Evolutionary conservation across 768 basidiomycete genomes (phyloP), one percentile per base, ranked within the genome.

Genomic region (Auriculariales sp.): DNA sequence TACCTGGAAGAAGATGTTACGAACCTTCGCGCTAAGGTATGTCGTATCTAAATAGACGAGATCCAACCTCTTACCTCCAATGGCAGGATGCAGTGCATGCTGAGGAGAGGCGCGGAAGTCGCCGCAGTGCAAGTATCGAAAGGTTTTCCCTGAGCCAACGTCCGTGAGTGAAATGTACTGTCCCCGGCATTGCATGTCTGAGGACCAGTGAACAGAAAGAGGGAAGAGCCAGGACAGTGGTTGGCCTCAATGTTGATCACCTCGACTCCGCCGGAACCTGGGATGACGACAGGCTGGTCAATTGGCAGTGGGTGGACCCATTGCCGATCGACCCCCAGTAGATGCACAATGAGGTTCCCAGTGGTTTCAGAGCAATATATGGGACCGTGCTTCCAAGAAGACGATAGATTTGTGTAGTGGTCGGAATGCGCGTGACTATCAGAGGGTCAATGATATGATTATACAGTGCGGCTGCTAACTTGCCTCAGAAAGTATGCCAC

Each of bases 211-310:
- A 92, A 98, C 29, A 94, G 71, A 65, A 97, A 98, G 24, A 99
- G 69, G 52, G 81, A 89, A 2, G 92, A 95, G 3, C 95, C 95
- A 4, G 95, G 95, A 63, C 94, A 97, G 60, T 98, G 95, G 62
- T 99, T 98, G 9, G 94, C 95, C 58, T 95, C 89, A n/a, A 99
- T 90, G 33, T 93, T 76, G 2, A 91, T 97, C 3, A 97, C 93
- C 31, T 67, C 70, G 30, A 97, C 88, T 2, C 92, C 92, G 25
- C 79, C 78, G 0, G 90, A 89, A 55, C 86, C 66, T 1, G 94
- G 89, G 49, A 95, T 72, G 29, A 77, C 61, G 0, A 78, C 81
- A 0, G 89, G 74, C 0, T 68, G 68, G 62, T 95, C 77, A 74
- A 91, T 77, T 1, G 90, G 86, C 3, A 98, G 70, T 4, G 90